phyloP scores from a whole-genome alignment of 306 rosid genomes.

The Sophora flavescens region DNA sequence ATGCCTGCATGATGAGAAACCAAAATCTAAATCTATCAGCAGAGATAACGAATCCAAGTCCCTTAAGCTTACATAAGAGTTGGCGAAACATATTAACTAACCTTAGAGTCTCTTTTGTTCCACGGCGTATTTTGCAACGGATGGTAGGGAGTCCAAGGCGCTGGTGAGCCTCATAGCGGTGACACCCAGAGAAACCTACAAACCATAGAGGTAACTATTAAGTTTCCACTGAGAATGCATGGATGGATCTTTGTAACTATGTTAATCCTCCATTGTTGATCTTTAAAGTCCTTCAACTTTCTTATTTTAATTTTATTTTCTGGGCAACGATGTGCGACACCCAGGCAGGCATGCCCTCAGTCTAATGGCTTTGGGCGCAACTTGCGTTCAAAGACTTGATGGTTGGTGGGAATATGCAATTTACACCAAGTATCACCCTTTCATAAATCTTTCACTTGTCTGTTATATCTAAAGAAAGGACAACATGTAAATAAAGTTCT shows the following conservation, averaged over 20 bases:
- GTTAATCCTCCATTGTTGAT: slow-evolving; percentile 1
- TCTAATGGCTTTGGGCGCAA: too few relatives aligned
- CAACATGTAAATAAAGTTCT: too few relatives aligned
- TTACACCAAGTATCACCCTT: too few relatives aligned
- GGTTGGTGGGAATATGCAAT: too few relatives aligned
- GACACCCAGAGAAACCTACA: slow-evolving; percentile 95
- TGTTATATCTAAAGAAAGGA: neutral
- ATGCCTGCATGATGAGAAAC: slow-evolving; percentile 69
- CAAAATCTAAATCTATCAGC: neutral
- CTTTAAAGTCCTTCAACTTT: slow-evolving; percentile 19
- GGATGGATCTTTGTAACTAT: neutral
- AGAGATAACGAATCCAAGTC: neutral
- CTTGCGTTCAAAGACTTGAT: too few relatives aligned
- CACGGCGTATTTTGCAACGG: slow-evolving; percentile 91
- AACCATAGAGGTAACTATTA: neutral
- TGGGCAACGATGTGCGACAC: neutral
- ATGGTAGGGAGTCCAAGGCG: slow-evolving; percentile 89
- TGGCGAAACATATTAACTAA: slow-evolving; percentile 30
- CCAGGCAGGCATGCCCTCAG: too few relatives aligned
- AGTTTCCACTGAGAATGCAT: slow-evolving; percentile 9
- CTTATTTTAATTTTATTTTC: neutral
- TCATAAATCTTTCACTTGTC: neutral
- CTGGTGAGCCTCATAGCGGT: slow-evolving; percentile 96
- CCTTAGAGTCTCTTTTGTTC: slow-evolving; percentile 94
- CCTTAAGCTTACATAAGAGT: neutral